Conservation (phyloP, 768 basidiomycete genomes). For the Boletus pseudopeckii region DNA sequence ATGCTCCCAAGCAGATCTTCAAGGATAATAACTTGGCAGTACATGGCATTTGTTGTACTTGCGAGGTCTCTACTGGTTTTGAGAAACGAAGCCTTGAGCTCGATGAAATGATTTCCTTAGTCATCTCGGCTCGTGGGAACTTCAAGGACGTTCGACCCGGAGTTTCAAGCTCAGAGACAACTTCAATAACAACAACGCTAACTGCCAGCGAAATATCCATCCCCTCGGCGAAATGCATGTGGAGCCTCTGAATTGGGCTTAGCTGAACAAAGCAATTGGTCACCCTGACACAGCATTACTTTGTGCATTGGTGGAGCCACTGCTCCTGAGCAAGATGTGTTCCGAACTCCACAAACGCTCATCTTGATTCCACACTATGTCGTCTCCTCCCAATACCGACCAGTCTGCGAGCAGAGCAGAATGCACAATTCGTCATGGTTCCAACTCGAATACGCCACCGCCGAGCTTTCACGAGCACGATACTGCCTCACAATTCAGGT, state of each 20-base stretch:
- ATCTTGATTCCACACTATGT: constrained; percentile 9
- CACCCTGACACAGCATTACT: constrained; percentile 4
- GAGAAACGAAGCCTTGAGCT: background rate
- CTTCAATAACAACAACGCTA: background rate
- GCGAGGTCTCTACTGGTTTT: background rate
- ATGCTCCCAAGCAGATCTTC: background rate
- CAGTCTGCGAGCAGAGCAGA: background rate
- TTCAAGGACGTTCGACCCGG: no score
- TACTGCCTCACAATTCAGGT: background rate
- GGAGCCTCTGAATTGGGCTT: background rate
- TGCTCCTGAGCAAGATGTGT: background rate
- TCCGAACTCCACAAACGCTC: background rate
- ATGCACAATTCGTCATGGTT: no score
- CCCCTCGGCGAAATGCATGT: background rate
- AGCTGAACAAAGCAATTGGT: constrained; percentile 11
- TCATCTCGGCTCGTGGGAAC: background rate
- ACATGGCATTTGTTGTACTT: background rate
- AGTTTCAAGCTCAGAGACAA: background rate
- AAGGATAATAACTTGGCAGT: background rate
- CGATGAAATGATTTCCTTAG: background rate
- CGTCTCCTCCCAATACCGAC: background rate
- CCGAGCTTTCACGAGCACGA: background rate
- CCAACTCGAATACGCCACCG: background rate
- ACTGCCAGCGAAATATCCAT: background rate
- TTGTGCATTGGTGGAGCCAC: constrained; percentile 19